Conservation (phyloP, 139 green algal species). For the Picochlorum costavermella region DNA sequence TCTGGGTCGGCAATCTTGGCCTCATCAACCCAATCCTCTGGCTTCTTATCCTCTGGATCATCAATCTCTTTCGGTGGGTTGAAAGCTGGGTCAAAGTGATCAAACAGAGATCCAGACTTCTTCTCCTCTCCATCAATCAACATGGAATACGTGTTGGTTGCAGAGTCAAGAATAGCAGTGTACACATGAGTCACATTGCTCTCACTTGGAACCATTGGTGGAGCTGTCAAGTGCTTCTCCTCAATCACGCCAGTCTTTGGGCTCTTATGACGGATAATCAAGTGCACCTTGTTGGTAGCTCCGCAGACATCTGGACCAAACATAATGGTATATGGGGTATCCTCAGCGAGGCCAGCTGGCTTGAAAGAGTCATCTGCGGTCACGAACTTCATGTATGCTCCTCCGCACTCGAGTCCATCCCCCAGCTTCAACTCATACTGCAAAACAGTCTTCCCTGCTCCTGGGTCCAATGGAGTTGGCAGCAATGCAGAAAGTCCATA, state of each 20-base stretch:
- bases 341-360: conserved; percentile 45
- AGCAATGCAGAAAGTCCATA: conserved; percentile 65
- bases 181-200: conserved; percentile 65
- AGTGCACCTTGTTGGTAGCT: conserved; percentile 73
- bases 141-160: conserved; percentile 65
- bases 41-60: conserved; percentile 78
- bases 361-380: conserved; percentile 47
- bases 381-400: conserved; percentile 89
- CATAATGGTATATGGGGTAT: conserved; percentile 96
- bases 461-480: conserved; percentile 35
- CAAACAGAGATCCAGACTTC: conserved; percentile 47
- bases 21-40: conserved; percentile 67
- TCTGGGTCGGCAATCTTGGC: conserved; percentile 70
- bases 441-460: conserved; percentile 50
- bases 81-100: conserved; percentile 72
- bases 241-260: conserved; percentile 77
- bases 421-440: conserved; percentile 72
- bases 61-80: conserved; percentile 68
- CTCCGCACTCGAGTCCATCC: conserved; percentile 62
- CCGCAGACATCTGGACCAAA: conserved; percentile 99
- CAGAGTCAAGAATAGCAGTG: conserved; percentile 62
- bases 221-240: conserved; percentile 83
- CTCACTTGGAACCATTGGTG: conserved; percentile 44
- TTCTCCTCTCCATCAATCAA: conserved; percentile 69
- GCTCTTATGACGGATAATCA: conserved; percentile 79